Base-by-base conservation (phyloP, 495 filamentous ascomycete species). In the Tuber calosporum region DNA sequence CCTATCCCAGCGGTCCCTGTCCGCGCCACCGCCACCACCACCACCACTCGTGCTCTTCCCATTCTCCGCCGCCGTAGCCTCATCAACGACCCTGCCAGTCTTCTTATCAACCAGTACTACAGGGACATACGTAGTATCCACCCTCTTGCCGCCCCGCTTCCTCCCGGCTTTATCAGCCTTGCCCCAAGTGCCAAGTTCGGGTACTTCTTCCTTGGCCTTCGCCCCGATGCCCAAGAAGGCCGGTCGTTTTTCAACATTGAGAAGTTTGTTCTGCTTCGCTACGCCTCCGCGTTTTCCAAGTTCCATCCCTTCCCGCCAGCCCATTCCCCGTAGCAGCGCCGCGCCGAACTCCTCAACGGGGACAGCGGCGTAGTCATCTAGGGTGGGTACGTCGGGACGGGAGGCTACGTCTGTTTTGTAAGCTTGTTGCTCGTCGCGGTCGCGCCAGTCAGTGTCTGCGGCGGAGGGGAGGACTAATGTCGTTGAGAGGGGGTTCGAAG, bases 301-400 rank as follows among this genome's bases (percentile, higher is more conserved):
- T 34, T 86, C 82, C 73, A 94, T 88, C 1, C 94, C 94, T 73
- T 97, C 92, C 79, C 91, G 91, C 94, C 94, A 97, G 6, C 95
- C 95, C 89, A 97, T 96, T 17, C 93, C 92, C 9, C 92, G 87
- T 38, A 99, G 86, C 69, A 98, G 83, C 3, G 92, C 92, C 36
- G 92, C 90, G 42, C 94, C 95, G 79, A 98, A 99, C 73, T 96
- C 92, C 74, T 97, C 95, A 45, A 98, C 92, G 0, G 96, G 94
- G 17, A 97, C 87, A 5, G 90, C 88, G 39, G 88, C 89, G 83
- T 99, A 99, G 77, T 94, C 92, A 67, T 93, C 92, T 36, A 95
- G 84, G 0, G 87, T 90, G 3, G 93, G 89, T 22, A 88, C 83
- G 36, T 93, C 90, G 0, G 93, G 93, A 0, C 92, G 89, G n/a